Conservation (phyloP, 495 filamentous ascomycete species). For the Penicillium longicatenatum region DNA sequence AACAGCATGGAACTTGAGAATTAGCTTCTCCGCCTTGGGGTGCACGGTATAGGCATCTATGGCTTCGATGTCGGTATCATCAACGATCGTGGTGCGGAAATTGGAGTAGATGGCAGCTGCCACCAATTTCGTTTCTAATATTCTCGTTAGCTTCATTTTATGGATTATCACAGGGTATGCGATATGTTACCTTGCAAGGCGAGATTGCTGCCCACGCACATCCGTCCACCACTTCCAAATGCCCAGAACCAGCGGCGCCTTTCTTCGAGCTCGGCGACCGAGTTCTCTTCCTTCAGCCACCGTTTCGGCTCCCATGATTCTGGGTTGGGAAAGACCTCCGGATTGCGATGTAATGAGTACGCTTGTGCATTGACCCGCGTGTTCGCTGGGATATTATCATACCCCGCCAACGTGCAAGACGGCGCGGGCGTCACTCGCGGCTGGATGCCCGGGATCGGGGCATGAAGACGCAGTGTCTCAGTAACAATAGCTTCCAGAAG, state of each 20-base stretch:
- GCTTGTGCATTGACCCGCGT: slow-evolving; percentile 70
- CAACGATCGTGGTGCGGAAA: slow-evolving; percentile 57
- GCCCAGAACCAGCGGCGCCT: slow-evolving; percentile 78
- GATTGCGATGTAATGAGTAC: slow-evolving; percentile 70
- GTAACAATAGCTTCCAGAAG: slow-evolving; percentile 72
- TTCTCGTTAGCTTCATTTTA: slow-evolving; percentile 10
- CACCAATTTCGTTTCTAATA: slow-evolving; percentile 49
- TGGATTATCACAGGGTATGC: not conserved
- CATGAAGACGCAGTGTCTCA: slow-evolving; percentile 74
- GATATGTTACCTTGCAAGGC: slow-evolving; percentile 65
- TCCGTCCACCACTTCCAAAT: slow-evolving; percentile 78
- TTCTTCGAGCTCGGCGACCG: slow-evolving; percentile 48
- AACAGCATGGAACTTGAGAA: slow-evolving; percentile 41
- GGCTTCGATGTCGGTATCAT: slow-evolving; percentile 61
- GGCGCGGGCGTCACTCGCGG: slow-evolving; percentile 68
- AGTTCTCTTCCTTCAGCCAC: slow-evolving; percentile 54
- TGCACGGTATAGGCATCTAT: slow-evolving; percentile 68
- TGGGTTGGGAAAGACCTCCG: slow-evolving; percentile 59
- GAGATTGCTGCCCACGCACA: slow-evolving; percentile 84
- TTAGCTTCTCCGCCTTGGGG: slow-evolving; percentile 50
- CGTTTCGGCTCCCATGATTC: slow-evolving; percentile 63
- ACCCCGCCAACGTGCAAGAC: slow-evolving; percentile 53
- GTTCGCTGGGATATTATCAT: slow-evolving; percentile 59
- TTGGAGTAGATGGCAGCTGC: slow-evolving; percentile 66
- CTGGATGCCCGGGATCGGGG: slow-evolving; percentile 74